A percentile compares a stretch with the other conserved stretches of the same genome.
Evolutionary conservation across 1,284 basidiomycete species (phyloP).

Genomic region (Ganoderma sp.): DNA sequence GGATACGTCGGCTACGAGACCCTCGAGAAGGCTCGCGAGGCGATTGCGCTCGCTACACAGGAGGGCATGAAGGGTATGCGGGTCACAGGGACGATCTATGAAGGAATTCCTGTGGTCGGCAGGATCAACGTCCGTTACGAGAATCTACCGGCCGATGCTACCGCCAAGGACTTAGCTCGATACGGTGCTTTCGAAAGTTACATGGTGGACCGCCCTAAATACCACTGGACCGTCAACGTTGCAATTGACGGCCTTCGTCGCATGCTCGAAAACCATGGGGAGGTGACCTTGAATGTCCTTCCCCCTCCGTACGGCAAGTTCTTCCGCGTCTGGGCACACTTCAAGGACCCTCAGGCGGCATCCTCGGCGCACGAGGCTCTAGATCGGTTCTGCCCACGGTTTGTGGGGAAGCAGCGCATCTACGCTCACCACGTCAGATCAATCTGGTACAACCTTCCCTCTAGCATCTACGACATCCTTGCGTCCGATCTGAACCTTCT

Average conservation of each 20-base stretch:
- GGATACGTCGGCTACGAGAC: constrained; percentile 66
- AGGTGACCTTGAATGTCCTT: constrained; percentile 51
- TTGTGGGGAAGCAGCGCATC: constrained; percentile 51
- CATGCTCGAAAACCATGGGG: constrained; percentile 47
- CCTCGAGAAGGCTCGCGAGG: constrained; percentile 51
- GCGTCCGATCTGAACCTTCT: constrained; percentile 34
- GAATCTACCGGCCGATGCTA: constrained; percentile 54
- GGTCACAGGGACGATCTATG: constrained; percentile 54
- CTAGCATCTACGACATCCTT: constrained; percentile 43
- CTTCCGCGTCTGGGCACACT: constrained; percentile 60
- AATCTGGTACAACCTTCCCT: constrained; percentile 50
- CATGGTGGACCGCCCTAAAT: constrained; percentile 45
- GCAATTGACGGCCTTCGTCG: constrained; percentile 49
- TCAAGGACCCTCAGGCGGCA: constrained; percentile 55
- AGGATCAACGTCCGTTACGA: constrained; percentile 60
- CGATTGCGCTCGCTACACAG: constrained; percentile 47
- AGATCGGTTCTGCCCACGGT: constrained; percentile 50
- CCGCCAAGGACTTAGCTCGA: constrained; percentile 47
- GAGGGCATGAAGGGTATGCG: constrained; percentile 45
- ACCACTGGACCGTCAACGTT: constrained; percentile 44
- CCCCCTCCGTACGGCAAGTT: constrained; percentile 59
- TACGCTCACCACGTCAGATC: constrained; percentile 56
- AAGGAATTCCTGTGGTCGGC: constrained; percentile 62
- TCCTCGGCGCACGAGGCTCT: constrained; percentile 52
- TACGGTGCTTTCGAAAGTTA: constrained; percentile 45